Evolutionary conservation across 2,329 filamentous ascomycete species (phyloP).

Genomic region (Paecilomyces dactylethromorphus): DNA sequence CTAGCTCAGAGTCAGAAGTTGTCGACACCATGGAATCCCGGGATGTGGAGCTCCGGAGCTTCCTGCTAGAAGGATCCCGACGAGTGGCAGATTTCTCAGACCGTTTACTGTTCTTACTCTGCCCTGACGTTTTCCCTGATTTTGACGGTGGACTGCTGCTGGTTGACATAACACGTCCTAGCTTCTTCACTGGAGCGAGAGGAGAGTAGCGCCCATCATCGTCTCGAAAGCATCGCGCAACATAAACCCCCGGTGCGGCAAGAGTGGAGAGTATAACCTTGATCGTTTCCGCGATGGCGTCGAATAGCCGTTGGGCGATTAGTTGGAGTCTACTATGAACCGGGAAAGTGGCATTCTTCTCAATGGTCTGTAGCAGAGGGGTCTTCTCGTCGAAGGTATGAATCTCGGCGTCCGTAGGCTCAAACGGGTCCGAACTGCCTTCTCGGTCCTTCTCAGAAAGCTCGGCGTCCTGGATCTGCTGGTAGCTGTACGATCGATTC

Average conservation of each 20-base stretch:
- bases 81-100: slow-evolving; percentile 16
- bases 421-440: slow-evolving; percentile 14
- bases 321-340: slow-evolving; percentile 37
- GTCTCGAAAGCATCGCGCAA: slow-evolving; percentile 78
- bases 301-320: slow-evolving; percentile 63
- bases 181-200: slow-evolving; percentile 63
- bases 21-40: slow-evolving; percentile 43
- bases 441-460: slow-evolving; percentile 21
- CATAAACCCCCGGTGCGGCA: slow-evolving; percentile 71
- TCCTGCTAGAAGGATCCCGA: slow-evolving; percentile 23
- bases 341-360: slow-evolving; percentile 30
- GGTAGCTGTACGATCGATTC: slow-evolving; percentile 37
- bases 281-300: slow-evolving; percentile 67
- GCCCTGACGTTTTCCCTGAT: slow-evolving; percentile 11
- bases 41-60: slow-evolving; percentile 24
- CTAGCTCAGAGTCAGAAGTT: slow-evolving; percentile 51
- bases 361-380: slow-evolving; percentile 51
- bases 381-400: slow-evolving; percentile 58
- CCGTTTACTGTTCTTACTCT: slow-evolving; percentile 16
- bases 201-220: slow-evolving; percentile 72
- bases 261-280: slow-evolving; percentile 73
- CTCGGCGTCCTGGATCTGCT: slow-evolving; percentile 28
- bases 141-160: slow-evolving; percentile 9
- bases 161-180: slow-evolving; percentile 35
- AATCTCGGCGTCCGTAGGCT: slow-evolving; percentile 28